Evolutionary conservation across 306 rosid genomes (phyloP).

Genomic region (Malus domestica): DNA sequence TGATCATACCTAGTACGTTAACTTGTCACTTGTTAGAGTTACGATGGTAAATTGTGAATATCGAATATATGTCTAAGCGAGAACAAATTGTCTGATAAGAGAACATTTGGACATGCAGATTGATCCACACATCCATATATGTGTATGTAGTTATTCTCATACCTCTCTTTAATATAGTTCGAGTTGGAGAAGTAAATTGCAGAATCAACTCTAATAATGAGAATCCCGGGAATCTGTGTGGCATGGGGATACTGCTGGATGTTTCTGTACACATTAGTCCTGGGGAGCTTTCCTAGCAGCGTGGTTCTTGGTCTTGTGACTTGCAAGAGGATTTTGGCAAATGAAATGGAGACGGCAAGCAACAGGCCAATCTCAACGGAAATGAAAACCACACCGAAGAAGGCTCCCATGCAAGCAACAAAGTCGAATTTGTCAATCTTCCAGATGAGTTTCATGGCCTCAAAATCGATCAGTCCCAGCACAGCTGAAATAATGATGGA

Average conservation of each 20-base stretch:
- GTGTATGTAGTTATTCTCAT: neutral
- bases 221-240: constrained; percentile 39
- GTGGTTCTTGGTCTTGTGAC: constrained; percentile 80
- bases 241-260: constrained; percentile 64
- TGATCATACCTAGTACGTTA: too few relatives aligned
- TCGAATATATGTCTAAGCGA: neutral
- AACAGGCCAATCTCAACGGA: constrained; percentile 79
- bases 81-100: too few relatives aligned
- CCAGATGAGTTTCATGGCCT: constrained; percentile 53
- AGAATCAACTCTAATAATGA: constrained; percentile 76
- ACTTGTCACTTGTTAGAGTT: neutral
- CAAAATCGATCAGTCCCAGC: constrained; percentile 35
- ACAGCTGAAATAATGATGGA: constrained; percentile 72
- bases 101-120: neutral
- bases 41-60: neutral
- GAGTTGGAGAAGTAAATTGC: constrained; percentile 84
- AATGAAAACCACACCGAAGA: constrained; percentile 72
- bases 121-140: neutral
- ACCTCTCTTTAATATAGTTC: constrained; percentile 84
- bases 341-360: constrained; percentile 64
- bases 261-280: constrained; percentile 52
- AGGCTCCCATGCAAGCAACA: constrained; percentile 82
- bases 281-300: constrained; percentile 65
- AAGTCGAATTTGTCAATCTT: constrained; percentile 82
- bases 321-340: constrained; percentile 66